A percentile compares a stretch with the other conserved stretches of the same genome.
phyloP scores from a whole-genome alignment of 495 filamentous ascomycete genomes.

The Neurospora sp. region DNA sequence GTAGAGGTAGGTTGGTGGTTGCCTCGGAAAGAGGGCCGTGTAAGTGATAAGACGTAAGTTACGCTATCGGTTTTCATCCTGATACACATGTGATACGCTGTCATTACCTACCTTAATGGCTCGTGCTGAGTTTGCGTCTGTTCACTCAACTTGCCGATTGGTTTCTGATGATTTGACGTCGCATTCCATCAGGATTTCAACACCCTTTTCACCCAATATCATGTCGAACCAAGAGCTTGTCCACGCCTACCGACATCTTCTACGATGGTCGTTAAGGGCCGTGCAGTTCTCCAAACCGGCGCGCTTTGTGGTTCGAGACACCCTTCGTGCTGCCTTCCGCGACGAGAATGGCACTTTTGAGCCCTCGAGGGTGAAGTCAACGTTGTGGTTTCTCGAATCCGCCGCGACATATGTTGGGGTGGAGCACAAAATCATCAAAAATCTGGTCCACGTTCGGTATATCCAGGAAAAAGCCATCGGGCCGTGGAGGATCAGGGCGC shows the following conservation, averaged over 20 bases:
- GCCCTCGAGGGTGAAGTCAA: conserved; percentile 53
- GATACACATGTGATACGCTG: not conserved
- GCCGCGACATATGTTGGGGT: conserved; percentile 56
- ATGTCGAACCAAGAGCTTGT: conserved; percentile 40
- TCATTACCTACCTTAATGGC: not conserved
- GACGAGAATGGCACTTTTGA: conserved; percentile 46
- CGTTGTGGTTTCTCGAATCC: conserved; percentile 62
- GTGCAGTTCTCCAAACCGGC: conserved; percentile 72
- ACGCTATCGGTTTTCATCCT: not conserved
- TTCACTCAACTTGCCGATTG: not conserved
- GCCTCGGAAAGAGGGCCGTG: not conserved
- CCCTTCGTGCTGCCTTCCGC: conserved; percentile 64
- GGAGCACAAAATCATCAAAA: conserved; percentile 76
- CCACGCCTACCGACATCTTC: conserved; percentile 71
- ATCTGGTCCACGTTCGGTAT: conserved; percentile 52
- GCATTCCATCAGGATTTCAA: not conserved
- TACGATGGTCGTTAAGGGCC: conserved; percentile 61
- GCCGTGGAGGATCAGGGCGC: conserved; percentile 1
- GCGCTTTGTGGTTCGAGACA: conserved; percentile 53
- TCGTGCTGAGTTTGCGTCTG: not conserved
- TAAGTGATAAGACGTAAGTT: not conserved
- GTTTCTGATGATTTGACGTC: not conserved
- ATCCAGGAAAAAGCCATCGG: not conserved
- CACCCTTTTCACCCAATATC: not conserved
- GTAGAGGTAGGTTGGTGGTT: not conserved